Evolutionary conservation across 805 yeast species (phyloP).

Genomic region (Lipomyces mesembrius): DNA sequence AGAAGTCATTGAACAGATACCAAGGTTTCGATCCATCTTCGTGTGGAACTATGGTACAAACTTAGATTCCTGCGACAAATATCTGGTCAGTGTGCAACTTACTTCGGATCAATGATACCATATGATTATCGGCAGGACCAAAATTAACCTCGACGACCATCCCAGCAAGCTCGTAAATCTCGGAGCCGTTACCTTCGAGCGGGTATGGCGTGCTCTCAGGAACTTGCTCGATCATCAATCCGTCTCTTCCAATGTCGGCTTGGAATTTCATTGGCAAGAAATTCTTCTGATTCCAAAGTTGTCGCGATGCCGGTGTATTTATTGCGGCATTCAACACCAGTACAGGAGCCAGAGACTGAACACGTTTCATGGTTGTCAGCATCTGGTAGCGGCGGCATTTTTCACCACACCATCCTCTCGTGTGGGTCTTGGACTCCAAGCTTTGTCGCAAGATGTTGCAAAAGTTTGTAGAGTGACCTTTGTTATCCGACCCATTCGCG

Average conservation of each 20-base stretch:
- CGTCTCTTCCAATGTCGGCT: slow-evolving; percentile 15
- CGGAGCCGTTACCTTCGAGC: not conserved
- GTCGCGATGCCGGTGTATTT: slow-evolving; percentile 37
- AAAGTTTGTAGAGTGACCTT: slow-evolving; percentile 20
- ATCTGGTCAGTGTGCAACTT: not conserved
- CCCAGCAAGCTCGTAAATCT: slow-evolving; percentile 45
- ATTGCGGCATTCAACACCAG: slow-evolving; percentile 65
- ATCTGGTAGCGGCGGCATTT: slow-evolving; percentile 57
- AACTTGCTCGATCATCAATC: slow-evolving; percentile 14
- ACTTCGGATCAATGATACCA: slow-evolving; percentile 46
- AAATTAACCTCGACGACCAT: slow-evolving; percentile 45
- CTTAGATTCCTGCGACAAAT: not conserved
- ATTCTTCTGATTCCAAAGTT: slow-evolving; percentile 32
- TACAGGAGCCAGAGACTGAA: slow-evolving; percentile 64
- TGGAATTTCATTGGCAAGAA: slow-evolving; percentile 32
- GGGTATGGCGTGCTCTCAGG: not conserved
- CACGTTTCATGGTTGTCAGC: slow-evolving; percentile 58
- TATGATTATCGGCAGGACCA: slow-evolving; percentile 44
- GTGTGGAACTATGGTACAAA: slow-evolving; percentile 17
- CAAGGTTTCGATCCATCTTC: slow-evolving; percentile 51
- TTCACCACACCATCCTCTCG: slow-evolving; percentile 57
- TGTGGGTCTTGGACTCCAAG: slow-evolving; percentile 45
- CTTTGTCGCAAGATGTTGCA: slow-evolving; percentile 37
- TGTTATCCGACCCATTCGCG: not conserved
- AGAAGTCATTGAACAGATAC: slow-evolving; percentile 89